phyloP scores from a whole-genome alignment of 2,329 filamentous ascomycete species.

The Cladobotryum protrusum region DNA sequence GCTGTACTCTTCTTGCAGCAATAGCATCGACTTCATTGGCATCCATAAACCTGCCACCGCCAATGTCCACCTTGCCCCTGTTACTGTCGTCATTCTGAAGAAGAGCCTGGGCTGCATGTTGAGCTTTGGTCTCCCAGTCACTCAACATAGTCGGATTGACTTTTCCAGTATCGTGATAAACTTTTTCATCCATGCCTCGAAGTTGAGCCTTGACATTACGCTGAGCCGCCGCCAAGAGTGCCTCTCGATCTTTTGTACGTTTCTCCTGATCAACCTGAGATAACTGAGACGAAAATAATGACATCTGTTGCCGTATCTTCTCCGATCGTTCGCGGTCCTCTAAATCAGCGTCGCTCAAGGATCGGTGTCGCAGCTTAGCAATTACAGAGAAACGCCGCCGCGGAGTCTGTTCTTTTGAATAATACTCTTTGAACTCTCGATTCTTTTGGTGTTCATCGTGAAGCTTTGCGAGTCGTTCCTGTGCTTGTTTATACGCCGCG shows the following conservation, averaged over 20 bases:
- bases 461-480: conserved; percentile 75
- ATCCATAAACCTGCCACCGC: conserved; percentile 74
- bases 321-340: conserved; percentile 64
- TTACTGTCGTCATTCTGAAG: conserved; percentile 54
- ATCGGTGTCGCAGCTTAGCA: conserved; percentile 53
- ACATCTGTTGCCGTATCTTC: conserved; percentile 73
- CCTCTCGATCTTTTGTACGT: conserved; percentile 66
- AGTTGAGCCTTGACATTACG: conserved; percentile 78
- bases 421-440: conserved; percentile 68
- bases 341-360: conserved; percentile 60
- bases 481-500: conserved; percentile 77
- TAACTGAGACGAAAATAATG: conserved; percentile 62
- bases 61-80: conserved; percentile 58
- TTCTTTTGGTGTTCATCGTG: conserved; percentile 61
- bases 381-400: conserved; percentile 44
- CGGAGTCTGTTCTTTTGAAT: conserved; percentile 47
- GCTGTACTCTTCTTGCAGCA: conserved; percentile 70
- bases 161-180: conserved; percentile 71
- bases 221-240: conserved; percentile 71
- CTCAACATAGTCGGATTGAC: conserved; percentile 61
- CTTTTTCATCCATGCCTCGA: conserved; percentile 73
- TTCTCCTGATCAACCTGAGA: conserved; percentile 67
- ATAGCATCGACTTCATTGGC: conserved; percentile 73
- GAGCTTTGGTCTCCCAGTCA: conserved; percentile 75
- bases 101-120: conserved; percentile 60